These are phyloP conservation scores for Penicillium waksmanii DNA, from an alignment of 495 filamentous ascomycete species.

Conservation along the genomic window DNA sequence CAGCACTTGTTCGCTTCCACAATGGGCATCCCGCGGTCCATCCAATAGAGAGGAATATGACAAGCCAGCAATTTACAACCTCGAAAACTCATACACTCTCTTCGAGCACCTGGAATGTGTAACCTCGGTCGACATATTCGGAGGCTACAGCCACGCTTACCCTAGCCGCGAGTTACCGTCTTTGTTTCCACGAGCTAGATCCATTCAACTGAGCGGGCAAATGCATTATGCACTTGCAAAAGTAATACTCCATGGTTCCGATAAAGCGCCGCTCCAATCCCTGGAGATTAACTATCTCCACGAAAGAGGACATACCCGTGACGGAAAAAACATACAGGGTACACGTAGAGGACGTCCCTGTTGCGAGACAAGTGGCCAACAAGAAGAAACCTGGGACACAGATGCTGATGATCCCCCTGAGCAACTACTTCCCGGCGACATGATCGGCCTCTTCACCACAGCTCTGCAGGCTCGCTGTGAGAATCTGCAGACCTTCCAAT, in stretches of 20 bases:
- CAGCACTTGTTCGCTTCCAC: not conserved
- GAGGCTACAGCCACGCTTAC: constrained; percentile 3
- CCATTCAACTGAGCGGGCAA: constrained; percentile 2
- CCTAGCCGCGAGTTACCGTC: not conserved
- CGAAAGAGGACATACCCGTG: not conserved
- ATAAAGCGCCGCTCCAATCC: constrained; percentile 3
- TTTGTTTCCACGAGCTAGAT: not conserved
- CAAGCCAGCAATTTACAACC: not conserved
- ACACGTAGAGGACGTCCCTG: not conserved
- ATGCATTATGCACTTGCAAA: constrained; percentile 1
- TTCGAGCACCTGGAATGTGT: not conserved
- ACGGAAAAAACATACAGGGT: not conserved
- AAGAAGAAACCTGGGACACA: not conserved
- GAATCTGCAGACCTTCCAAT: not conserved
- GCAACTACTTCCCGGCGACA: not conserved
- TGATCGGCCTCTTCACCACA: not conserved
- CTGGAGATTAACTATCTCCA: not conserved
- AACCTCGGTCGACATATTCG: constrained; percentile 4
- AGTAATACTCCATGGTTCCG: not conserved
- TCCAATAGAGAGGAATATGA: not conserved
- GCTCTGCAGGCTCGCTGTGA: constrained; percentile 1
- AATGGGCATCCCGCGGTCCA: not conserved
- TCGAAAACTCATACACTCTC: constrained; percentile 6
- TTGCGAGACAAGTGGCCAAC: not conserved
- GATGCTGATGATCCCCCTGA: not conserved